phyloP scores from a whole-genome alignment of 768 basidiomycete species.

The Strobilomyces dryophilus region DNA sequence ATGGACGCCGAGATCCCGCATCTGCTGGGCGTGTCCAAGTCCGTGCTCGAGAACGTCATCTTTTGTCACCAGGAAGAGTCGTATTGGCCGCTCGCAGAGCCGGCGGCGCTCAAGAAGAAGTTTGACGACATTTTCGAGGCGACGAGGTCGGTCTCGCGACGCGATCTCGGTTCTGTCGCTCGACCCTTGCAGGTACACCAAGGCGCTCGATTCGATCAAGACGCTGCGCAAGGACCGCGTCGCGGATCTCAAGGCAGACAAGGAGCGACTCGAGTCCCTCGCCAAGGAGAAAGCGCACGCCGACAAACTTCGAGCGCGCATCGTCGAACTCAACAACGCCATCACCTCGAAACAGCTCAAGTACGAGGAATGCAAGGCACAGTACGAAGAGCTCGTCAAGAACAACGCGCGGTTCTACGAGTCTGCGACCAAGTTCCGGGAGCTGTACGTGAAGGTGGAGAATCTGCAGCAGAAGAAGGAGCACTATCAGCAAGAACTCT shows the following conservation, averaged over 20 bases:
- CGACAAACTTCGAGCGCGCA: slow-evolving; percentile 71
- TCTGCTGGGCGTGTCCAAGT: slow-evolving; percentile 91
- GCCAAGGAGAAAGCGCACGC: slow-evolving; percentile 80
- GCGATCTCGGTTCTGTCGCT: too few relatives aligned
- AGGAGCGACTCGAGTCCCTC: slow-evolving; percentile 76
- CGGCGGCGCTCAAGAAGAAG: slow-evolving; percentile 91
- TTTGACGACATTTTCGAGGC: slow-evolving; percentile 99
- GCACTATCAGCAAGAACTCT: slow-evolving; percentile 58
- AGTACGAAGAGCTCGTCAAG: slow-evolving; percentile 60
- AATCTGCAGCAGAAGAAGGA: slow-evolving; percentile 57
- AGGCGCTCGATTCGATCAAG: slow-evolving; percentile 93
- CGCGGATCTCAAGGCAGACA: slow-evolving; percentile 89
- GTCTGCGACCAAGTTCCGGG: slow-evolving; percentile 78
- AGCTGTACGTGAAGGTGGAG: slow-evolving; percentile 72
- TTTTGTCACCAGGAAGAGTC: slow-evolving; percentile 99
- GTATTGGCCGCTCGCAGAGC: slow-evolving; percentile 95
- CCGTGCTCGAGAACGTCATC: slow-evolving; percentile 98
- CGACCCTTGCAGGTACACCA: slow-evolving; percentile 70
- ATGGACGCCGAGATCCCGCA: slow-evolving; percentile 94
- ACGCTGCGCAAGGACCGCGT: slow-evolving; percentile 83
- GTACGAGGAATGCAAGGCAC: slow-evolving; percentile 63
- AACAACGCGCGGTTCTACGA: slow-evolving; percentile 82
- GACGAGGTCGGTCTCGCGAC: slow-evolving; percentile 75
- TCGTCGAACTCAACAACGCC: slow-evolving; percentile 53
- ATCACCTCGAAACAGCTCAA: slow-evolving; percentile 72